Evolutionary conservation across 345 rosid species (phyloP).

Genomic region (Citrus maxima): DNA sequence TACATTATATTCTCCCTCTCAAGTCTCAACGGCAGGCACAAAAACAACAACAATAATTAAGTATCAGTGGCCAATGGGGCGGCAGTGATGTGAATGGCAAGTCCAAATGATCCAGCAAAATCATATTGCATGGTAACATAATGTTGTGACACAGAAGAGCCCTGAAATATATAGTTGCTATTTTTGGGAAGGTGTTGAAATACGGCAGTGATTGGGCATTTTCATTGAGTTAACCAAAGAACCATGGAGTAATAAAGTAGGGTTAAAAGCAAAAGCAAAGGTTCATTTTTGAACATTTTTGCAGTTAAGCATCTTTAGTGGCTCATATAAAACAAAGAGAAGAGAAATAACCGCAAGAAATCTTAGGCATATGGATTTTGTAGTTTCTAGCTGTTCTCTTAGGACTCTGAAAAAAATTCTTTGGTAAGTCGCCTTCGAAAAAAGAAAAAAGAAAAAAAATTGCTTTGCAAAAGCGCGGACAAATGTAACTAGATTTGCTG

Average conservation of each 20-base stretch:
- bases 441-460: not conserved
- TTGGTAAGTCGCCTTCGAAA: not conserved
- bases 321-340: conserved; percentile 20
- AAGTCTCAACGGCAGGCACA: not conserved
- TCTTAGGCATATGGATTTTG: not conserved
- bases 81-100: not conserved
- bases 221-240: conserved; percentile 11
- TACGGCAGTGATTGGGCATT: conserved; percentile 17
- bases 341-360: not conserved
- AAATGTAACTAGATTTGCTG: conserved; percentile 13
- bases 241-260: not conserved
- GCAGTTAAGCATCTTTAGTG: conserved; percentile 16
- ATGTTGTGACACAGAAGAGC: not conserved
- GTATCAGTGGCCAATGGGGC: not conserved
- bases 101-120: conserved; percentile 19
- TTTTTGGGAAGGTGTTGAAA: not conserved
- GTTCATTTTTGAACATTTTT: conserved; percentile 1
- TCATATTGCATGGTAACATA: not conserved
- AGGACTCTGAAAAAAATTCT: not conserved
- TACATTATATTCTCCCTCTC: not conserved
- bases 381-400: not conserved
- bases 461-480: not conserved
- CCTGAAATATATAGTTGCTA: conserved; percentile 5
- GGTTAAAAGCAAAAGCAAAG: not conserved
- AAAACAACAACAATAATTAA: not conserved